Evolutionary conservation across 768 basidiomycete species (phyloP), one percentile per base, ranked within the genome.

Genomic region (Neoboletus subvelutipes): DNA sequence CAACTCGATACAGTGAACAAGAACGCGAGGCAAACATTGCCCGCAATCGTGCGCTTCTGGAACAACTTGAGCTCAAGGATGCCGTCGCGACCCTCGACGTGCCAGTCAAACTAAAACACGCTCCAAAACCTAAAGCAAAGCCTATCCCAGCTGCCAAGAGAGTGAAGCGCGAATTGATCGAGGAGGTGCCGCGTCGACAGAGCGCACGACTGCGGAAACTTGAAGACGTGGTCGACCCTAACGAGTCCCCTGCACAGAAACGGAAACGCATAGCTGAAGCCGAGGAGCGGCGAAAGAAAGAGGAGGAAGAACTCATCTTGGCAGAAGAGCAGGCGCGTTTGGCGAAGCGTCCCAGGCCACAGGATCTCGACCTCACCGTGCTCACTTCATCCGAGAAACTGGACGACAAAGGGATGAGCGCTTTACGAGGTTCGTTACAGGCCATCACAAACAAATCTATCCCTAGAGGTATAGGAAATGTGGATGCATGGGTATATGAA

Each of bases 1-100:
- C 15, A 10, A 13, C 15, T 29, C 4, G 0, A 18, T 36, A 41
- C 54, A 83, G 83, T 42, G 91, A 92, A 73, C 74, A 80, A 22
- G 87, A 91, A 62, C 85, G 91, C 20, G 85, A 89, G 67, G 86
- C 84, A 10, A 93, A 91, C 64, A 91, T 93, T 45, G 90, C 88
- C 13, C 81, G 88, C 50, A 94, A 94, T 67, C 85, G 83, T 42
- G 86, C 83, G 4, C 76, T 92, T 10, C 77, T 94, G 37, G 84
- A 88, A 60, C 73, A 90, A 65, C 80, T 93, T 18, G 83, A 88
- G 18, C 76, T 90, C 33, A 80, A 82, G 63, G 81, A 81, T 61
- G 83, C 82, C 2, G 78, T 78, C 37, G 71, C 76, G 6, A 69
- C 74, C 17, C 75, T 89, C 9, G 77, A 78, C 20, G 64, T 83